Percentiles rank a stretch among this genome's conserved stretches.
Conservation (phyloP, 129 eudicot species). For the Deinandra increscens region DNA sequence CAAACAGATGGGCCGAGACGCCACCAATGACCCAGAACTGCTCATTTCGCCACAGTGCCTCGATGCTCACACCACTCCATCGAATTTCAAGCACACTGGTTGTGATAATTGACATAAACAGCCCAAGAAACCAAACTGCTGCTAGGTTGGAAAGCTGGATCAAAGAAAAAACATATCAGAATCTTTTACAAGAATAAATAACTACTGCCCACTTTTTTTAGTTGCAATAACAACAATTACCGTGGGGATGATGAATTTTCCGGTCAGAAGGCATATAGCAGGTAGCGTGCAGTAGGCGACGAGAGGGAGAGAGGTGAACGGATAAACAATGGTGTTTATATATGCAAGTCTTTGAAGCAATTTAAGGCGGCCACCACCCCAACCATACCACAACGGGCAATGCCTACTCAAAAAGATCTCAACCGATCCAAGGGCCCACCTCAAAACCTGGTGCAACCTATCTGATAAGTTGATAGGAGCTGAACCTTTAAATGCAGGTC, state of each 20-base stretch:
- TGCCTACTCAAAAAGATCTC: conserved; percentile 97
- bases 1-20: conserved; percentile 95
- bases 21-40: conserved; percentile 99
- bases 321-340: conserved; percentile 93
- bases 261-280: conserved; percentile 93
- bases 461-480: conserved; percentile 99
- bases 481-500: conserved; percentile 98
- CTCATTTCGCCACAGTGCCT: conserved; percentile 96
- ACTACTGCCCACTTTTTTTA: not conserved
- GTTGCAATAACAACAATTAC: conserved; percentile 38
- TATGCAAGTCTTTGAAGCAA: conserved; percentile 97
- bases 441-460: conserved; percentile 90
- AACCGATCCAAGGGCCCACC: conserved; percentile 99
- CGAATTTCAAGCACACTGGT: conserved; percentile 86
- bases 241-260: conserved; percentile 97
- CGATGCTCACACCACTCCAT: conserved; percentile 97
- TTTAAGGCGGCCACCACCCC: conserved; percentile 94
- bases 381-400: conserved; percentile 98
- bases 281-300: conserved; percentile 90
- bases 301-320: conserved; percentile 93
- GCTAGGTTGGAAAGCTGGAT: conserved; percentile 87
- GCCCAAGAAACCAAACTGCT: conserved; percentile 85
- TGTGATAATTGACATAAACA: conserved; percentile 76
- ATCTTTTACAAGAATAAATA: not conserved
- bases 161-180: conserved; percentile 8